Evolutionary conservation across 129 eudicot species (phyloP).

Genomic region (Flaveria bidentis): DNA sequence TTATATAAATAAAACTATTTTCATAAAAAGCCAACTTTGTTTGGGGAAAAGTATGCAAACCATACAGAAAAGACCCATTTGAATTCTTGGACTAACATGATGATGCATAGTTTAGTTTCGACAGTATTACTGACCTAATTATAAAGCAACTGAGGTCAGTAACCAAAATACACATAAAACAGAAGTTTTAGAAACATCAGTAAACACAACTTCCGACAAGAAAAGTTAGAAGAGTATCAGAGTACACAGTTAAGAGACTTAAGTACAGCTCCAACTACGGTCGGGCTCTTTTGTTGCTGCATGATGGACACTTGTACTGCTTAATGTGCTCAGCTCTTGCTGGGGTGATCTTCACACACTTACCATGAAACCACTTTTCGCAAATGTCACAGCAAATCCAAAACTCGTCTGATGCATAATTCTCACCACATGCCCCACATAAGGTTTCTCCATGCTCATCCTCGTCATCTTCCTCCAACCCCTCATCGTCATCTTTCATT

Average conservation of each 20-base stretch:
- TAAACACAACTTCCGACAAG: not conserved
- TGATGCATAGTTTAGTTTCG: not conserved
- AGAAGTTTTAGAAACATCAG: not conserved
- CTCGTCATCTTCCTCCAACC: not conserved
- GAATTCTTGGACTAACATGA: slow-evolving; percentile 1
- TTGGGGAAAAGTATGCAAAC: too few species aligned
- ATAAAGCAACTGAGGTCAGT: slow-evolving; percentile 9
- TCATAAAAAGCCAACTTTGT: too few species aligned
- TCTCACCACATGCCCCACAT: slow-evolving; percentile 18
- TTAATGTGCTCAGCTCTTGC: slow-evolving; percentile 17
- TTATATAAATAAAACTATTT: too few species aligned
- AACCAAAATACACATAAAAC: not conserved
- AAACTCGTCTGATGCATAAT: slow-evolving; percentile 12
- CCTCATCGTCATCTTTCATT: slow-evolving; percentile 7
- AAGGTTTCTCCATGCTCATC: slow-evolving; percentile 16
- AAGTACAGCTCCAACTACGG: not conserved
- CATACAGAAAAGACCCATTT: not conserved
- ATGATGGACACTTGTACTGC: slow-evolving; percentile 16
- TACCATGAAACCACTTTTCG: slow-evolving; percentile 13
- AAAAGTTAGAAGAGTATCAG: slow-evolving; percentile 4
- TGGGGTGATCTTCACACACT: slow-evolving; percentile 16
- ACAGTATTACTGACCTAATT: slow-evolving; percentile 3
- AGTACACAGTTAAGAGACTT: slow-evolving; percentile 3
- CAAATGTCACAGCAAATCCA: slow-evolving; percentile 19
- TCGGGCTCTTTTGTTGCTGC: slow-evolving; percentile 13